Base-by-base conservation (phyloP, 1,284 basidiomycete species). In the Rhodotorula sp. region DNA sequence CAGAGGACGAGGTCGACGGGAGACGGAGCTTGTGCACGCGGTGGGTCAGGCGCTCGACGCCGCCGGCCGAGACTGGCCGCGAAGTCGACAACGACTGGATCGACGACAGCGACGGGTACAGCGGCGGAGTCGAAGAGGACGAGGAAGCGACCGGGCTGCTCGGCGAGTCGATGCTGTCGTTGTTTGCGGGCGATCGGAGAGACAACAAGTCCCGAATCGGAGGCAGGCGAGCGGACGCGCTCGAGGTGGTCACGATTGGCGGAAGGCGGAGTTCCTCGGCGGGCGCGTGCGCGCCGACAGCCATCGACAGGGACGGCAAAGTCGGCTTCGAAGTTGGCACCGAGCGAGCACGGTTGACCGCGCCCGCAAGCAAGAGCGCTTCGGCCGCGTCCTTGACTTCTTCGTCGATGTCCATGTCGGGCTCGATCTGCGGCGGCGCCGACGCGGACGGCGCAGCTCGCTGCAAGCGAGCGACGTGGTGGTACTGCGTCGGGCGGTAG, bases 41-140 rank as follows among this genome's bases (percentile, higher is more conserved):
- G 48, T 66, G 72, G 10, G 70, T 66, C 34, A 76, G 66, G 50
- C 75, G 70, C 57, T 76, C 75, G 62, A 76, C 67, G 14, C 68
- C 70, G n/a, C 74, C 74, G 3, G 64, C 67, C 21, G 74, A 75
- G 23, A 69, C 66, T 26, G 74, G 60, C 19, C 71, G 64, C 28
- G 67, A 67, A 10, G 69, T 57, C 14, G 66, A 54, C 48, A 62
- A 26, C 23, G 62, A 34, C 50, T 65, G 50, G 52, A 61, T 14
- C 23, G 66, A 62, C 19, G 68, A 26, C 10, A 69, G 47, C 4
- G 69, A 69, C 6, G 71, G 69, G 66, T 76, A 73, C 45, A 70
- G 48, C 48, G 63, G 56, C 34, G 64, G 8, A 7, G 70, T 59
- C 31, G 64, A 26, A 2, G 64, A 31, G 54, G 61, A 60, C 10